phyloP scores from a whole-genome alignment of 2,329 filamentous ascomycete genomes.

The Claviceps cyperi region DNA sequence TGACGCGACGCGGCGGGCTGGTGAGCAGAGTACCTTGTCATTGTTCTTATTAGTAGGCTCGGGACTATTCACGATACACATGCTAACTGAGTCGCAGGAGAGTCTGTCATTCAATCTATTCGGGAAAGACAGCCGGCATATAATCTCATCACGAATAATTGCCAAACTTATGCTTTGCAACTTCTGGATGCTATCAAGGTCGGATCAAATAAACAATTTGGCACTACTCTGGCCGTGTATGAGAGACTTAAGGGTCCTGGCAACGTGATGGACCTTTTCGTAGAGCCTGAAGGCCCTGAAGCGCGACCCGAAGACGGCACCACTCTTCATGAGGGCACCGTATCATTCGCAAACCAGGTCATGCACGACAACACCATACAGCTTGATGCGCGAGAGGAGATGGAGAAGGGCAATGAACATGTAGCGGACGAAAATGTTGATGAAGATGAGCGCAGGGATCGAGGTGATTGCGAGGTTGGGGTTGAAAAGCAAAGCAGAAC shows the following conservation, averaged over 20 bases:
- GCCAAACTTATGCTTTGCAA: constrained; percentile 39
- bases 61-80: neutral
- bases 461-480: neutral
- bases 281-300: constrained; percentile 3
- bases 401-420: constrained; percentile 9
- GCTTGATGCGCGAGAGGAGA: constrained; percentile 26
- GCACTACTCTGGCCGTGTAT: constrained; percentile 38
- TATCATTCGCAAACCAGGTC: constrained; percentile 34
- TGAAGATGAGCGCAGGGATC: constrained; percentile 2
- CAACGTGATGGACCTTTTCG: constrained; percentile 37
- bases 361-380: constrained; percentile 41
- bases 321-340: constrained; percentile 18
- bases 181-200: constrained; percentile 40
- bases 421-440: constrained; percentile 5
- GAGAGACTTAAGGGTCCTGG: constrained; percentile 34
- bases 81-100: constrained; percentile 20
- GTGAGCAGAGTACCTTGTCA: constrained; percentile 16
- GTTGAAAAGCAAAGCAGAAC: neutral
- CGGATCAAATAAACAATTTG: constrained; percentile 34
- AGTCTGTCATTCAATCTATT: constrained; percentile 39
- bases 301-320: constrained; percentile 12
- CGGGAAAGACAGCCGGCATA: constrained; percentile 33
- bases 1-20: constrained; percentile 33
- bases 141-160: constrained; percentile 46
- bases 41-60: neutral